Conservation (phyloP, 1,284 basidiomycete species). For the Gomphus bonarii region DNA sequence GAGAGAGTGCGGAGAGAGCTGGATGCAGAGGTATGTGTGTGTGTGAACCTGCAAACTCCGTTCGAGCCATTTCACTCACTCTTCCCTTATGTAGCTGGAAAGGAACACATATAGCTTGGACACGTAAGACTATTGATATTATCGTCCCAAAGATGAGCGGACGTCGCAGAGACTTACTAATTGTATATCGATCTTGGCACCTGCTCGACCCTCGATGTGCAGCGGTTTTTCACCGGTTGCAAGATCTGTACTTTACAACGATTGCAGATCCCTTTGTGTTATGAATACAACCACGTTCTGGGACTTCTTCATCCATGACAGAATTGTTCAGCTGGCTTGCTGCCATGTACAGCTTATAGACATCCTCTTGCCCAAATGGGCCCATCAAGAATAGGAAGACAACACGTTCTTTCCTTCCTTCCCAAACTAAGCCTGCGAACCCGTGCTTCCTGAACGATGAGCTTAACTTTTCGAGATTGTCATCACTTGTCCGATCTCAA, state of each 20-base stretch:
- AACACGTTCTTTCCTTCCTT: neutral
- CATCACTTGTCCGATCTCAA: no score
- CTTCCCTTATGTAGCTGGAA: slow-evolving; percentile 15
- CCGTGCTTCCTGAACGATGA: neutral
- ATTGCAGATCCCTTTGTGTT: neutral
- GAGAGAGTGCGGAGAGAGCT: slow-evolving; percentile 62
- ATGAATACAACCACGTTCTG: neutral
- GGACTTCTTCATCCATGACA: neutral
- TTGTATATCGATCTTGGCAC: neutral
- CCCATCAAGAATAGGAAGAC: no score
- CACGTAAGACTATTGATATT: neutral
- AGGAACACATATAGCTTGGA: slow-evolving; percentile 20
- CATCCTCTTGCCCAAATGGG: no score
- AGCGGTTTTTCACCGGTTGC: neutral
- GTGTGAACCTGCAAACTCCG: slow-evolving; percentile 17
- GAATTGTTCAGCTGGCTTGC: neutral
- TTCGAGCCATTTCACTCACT: neutral
- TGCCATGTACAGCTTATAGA: no score
- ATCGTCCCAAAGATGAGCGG: neutral
- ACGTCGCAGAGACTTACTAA: neutral
- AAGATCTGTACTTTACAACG: neutral
- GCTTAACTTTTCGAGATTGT: no score
- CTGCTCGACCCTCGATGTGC: neutral
- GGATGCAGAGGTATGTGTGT: slow-evolving; percentile 70
- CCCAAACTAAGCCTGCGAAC: neutral